phyloP scores from a whole-genome alignment of 257 asterid genomes.

The Solanum pinnatisectum region DNA sequence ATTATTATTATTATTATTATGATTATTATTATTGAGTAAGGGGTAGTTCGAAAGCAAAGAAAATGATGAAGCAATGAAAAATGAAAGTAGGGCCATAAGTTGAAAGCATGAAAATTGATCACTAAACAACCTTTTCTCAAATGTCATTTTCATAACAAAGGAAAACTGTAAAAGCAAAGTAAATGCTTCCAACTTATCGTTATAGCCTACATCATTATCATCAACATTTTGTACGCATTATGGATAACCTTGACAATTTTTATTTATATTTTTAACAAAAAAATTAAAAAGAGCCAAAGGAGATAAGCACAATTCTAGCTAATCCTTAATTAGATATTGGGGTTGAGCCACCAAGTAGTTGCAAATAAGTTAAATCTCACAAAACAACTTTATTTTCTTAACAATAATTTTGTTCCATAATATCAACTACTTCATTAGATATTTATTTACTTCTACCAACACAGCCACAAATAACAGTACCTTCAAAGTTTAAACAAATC shows the following conservation, averaged over 20 bases:
- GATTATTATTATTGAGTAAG: neutral
- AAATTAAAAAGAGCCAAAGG: neutral
- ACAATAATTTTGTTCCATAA: too few relatives aligned
- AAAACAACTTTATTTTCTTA: neutral
- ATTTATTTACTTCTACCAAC: neutral
- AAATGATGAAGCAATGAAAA: neutral
- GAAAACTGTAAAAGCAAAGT: neutral
- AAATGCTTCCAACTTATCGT: neutral
- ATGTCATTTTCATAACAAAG: neutral
- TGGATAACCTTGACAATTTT: neutral
- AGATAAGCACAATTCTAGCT: neutral
- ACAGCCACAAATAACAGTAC: neutral
- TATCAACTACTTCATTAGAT: neutral
- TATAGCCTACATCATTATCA: neutral
- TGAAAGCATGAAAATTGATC: neutral
- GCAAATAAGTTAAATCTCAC: neutral
- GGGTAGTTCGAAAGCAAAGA: neutral
- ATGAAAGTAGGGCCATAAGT: neutral
- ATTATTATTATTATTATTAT: too few relatives aligned
- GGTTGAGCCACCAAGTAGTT: neutral
- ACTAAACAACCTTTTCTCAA: neutral
- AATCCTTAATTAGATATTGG: neutral
- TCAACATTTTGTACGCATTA: neutral
- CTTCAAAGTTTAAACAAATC: neutral
- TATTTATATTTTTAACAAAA: too few relatives aligned